A percentile compares a stretch with the other conserved stretches of the same genome.
Conservation (phyloP, 495 filamentous ascomycete species). For the Aspergillus baeticus region DNA sequence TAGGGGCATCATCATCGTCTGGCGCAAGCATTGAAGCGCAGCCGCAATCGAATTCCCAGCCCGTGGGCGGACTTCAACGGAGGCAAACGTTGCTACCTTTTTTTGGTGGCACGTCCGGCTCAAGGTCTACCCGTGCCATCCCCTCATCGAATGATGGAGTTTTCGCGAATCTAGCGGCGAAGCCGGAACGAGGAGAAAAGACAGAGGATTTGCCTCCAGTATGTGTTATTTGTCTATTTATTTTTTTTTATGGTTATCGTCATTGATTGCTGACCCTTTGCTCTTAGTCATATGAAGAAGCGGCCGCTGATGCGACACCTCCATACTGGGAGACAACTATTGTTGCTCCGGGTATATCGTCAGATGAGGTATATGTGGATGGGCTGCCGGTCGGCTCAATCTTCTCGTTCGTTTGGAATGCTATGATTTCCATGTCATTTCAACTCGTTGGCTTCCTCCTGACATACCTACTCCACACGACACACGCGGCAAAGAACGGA, state of each 20-base stretch:
- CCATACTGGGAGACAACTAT: conserved; percentile 99
- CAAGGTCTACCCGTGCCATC: conserved; percentile 50
- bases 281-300: conserved; percentile 92
- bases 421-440: conserved; percentile 98
- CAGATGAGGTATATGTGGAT: conserved; percentile 94
- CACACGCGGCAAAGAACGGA: conserved; percentile 96
- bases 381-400: conserved; percentile 93
- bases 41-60: conserved; percentile 17
- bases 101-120: conserved; percentile 37
- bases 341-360: conserved; percentile 79
- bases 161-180: conserved; percentile 91
- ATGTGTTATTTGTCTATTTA: conserved; percentile 40
- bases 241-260: background rate
- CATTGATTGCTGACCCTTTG: conserved; percentile 7
- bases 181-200: conserved; percentile 83
- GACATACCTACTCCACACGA: conserved; percentile 96
- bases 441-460: conserved; percentile 95
- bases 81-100: conserved; percentile 52
- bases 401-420: conserved; percentile 97
- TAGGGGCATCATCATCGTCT: conserved; percentile 37
- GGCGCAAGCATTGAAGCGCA: conserved; percentile 28
- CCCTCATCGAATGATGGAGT: conserved; percentile 78
- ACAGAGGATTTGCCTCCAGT: conserved; percentile 86
- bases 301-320: conserved; percentile 91
- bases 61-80: conserved; percentile 35